These are phyloP conservation scores for Magnolia sinica DNA, from an alignment of 164 flowering plant genomes.

Conservation along the genomic window DNA sequence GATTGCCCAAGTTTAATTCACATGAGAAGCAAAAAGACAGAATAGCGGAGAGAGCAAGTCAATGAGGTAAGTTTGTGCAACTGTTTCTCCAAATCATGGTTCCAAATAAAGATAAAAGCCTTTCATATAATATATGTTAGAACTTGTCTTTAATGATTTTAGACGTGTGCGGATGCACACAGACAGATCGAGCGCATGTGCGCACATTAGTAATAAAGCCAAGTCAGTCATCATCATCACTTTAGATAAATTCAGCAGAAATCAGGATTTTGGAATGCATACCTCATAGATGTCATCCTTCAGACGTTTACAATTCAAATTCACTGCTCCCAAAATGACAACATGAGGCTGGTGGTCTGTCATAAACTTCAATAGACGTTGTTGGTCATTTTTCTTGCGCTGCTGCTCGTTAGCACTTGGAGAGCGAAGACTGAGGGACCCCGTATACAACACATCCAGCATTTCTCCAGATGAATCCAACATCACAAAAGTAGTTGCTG, in stretches of 20 bases:
- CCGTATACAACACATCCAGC: slow-evolving; percentile 75
- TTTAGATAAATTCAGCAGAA: background rate
- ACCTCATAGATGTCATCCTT: slow-evolving; percentile 97
- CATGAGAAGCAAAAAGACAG: no score
- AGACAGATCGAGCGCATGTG: no score
- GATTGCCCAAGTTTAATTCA: no score
- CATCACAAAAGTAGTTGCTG: slow-evolving; percentile 95
- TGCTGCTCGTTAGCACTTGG: slow-evolving; percentile 77
- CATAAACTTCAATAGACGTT: slow-evolving; percentile 81
- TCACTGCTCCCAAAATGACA: slow-evolving; percentile 85
- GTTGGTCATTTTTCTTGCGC: slow-evolving; percentile 83
- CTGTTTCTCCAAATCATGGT: no score
- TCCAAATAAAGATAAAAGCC: no score
- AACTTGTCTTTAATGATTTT: no score
- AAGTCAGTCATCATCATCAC: no score
- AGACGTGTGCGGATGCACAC: no score
- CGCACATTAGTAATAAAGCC: no score
- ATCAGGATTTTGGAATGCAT: background rate
- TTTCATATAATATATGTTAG: no score
- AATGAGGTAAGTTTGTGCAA: no score
- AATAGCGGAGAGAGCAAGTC: no score
- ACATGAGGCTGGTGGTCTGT: slow-evolving; percentile 92
- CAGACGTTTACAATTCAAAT: slow-evolving; percentile 69
- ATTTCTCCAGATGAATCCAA: slow-evolving; percentile 90
- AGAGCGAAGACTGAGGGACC: slow-evolving; percentile 65